Base-by-base conservation (phyloP, 1,139 yeast genomes). In the Candida tropicalis region DNA sequence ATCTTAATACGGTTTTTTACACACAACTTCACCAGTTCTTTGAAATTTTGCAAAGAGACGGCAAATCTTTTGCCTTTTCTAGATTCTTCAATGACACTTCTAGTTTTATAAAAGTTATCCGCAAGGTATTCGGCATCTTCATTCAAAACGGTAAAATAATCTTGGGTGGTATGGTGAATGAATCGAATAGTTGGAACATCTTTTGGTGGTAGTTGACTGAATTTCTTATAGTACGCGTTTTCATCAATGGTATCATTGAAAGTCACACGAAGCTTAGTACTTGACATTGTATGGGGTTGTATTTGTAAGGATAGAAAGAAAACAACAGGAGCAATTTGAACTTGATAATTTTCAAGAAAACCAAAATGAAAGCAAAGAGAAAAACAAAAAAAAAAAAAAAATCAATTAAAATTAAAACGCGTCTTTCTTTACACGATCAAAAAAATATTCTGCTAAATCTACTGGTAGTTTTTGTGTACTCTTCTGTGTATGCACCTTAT, bases 41-140 rank as follows among this genome's bases (percentile, higher is more conserved):
- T 68, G 47, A 90, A 79, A 1, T 88, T 89, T 37, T 87, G 86
- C 0, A 82, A 76, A 0, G 96, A 85, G 43, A 93, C 70, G 0
- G 97, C 87, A 36, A 89, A 87, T 52, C 86, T 86, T 38, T 83
- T 76, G 35, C 77, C 66, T 23, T 80, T 75, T 33, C 71, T 74
- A 15, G 68, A 76, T 44, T 63, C 59, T 54, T 91, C 91, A 44
- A 93, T 62, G 5, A 89, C 95, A 15, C 95, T 81, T 35, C 78
- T 81, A 0, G 98, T 88, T 53, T 85, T 86, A 65, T 88, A 93
- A 25, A 93, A 82, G 44, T 76, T 71, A 49, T 90, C 95, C 3
- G 97, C 97, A 35, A 89, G 87, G 47, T 81, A 73, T 39, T 77
- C 75, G 3, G 98, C 97, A 60, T 91, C 97, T n/a, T 70, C 72